phyloP scores from a whole-genome alignment of 805 yeast genomes.

The Ogataea nakhonphanomensis region DNA sequence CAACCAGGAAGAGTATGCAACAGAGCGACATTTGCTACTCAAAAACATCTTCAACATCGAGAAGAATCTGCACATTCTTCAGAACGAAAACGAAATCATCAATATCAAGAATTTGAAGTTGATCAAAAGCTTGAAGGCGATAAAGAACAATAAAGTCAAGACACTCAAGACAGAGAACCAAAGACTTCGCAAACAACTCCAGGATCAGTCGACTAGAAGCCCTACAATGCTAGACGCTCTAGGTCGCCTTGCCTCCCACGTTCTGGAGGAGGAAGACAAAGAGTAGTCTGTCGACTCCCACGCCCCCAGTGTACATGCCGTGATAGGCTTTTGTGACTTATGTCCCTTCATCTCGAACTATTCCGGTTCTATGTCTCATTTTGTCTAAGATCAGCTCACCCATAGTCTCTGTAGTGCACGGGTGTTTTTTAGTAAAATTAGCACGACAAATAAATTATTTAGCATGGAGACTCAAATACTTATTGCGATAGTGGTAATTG shows the following conservation, averaged over 20 bases:
- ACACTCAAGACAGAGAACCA: conserved; percentile 28
- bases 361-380: background rate
- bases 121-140: conserved; percentile 29
- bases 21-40: conserved; percentile 30
- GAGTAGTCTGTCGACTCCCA: background rate
- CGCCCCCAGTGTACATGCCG: too few relatives aligned
- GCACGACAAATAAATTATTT: conserved; percentile 4
- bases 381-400: background rate
- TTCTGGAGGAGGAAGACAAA: conserved; percentile 30
- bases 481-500: conserved; percentile 22
- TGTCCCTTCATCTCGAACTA: too few relatives aligned
- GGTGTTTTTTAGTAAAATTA: conserved; percentile 2
- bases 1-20: conserved; percentile 27
- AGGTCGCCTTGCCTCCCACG: conserved; percentile 35
- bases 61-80: conserved; percentile 23
- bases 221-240: conserved; percentile 32
- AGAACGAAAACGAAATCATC: conserved; percentile 31
- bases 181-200: conserved; percentile 24
- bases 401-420: conserved; percentile 3
- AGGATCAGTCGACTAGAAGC: conserved; percentile 10
- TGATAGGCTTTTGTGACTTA: too few relatives aligned
- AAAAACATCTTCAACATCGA: conserved; percentile 29
- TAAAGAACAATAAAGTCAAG: conserved; percentile 31
- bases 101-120: conserved; percentile 31
- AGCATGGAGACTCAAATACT: conserved; percentile 28